Evolutionary conservation across 2,329 filamentous ascomycete species (phyloP), one percentile per base, ranked within the genome.

Genomic region (Cladosporium sp.): DNA sequence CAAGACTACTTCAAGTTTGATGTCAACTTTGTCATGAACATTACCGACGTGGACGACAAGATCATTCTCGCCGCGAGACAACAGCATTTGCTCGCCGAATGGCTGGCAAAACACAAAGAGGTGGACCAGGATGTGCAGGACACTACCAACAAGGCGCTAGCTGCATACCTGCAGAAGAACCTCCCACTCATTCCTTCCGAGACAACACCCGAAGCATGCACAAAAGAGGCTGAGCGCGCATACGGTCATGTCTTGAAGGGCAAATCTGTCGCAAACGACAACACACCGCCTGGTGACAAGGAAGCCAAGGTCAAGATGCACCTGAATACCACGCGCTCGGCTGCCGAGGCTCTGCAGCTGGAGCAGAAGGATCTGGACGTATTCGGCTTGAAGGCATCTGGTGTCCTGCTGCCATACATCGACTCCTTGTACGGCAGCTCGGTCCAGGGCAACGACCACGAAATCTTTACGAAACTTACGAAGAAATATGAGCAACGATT

Each of bases 281-380:
- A 78, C 28, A 81, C 81, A 58, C 74, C 79, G 21, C 83, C 91
- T 0, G 86, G 89, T 7, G 92, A 96, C 73, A 88, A 88, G 64
- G 91, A 96, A 76, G 91, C 92, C 16, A 96, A 96, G 81, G 80
- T 92, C 70, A 96, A 93, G 79, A 96, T 96, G 92, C 91, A 96
- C 73, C 85, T 96, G 67, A 88, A 87, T 68, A 89, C 86, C 0
- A 82, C 83, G 2, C 76, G 81, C 16, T 80, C 82, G 2, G 86
- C 87, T 21, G 82, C 84, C 13, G 80, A 81, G 64, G 84, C 83
- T 2, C 76, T 89, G 28, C 43, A 71, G 67, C 32, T 74, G 67
- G 21, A 76, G 18, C 61, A 76, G 32, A 60, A 73, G 18, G 72
- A 73, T 30, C 74, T 68, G 53, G 75, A 36, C 32, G 76, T 80